phyloP scores from a whole-genome alignment of 2,329 filamentous ascomycete species.

The Ophiostoma angusticollis region DNA sequence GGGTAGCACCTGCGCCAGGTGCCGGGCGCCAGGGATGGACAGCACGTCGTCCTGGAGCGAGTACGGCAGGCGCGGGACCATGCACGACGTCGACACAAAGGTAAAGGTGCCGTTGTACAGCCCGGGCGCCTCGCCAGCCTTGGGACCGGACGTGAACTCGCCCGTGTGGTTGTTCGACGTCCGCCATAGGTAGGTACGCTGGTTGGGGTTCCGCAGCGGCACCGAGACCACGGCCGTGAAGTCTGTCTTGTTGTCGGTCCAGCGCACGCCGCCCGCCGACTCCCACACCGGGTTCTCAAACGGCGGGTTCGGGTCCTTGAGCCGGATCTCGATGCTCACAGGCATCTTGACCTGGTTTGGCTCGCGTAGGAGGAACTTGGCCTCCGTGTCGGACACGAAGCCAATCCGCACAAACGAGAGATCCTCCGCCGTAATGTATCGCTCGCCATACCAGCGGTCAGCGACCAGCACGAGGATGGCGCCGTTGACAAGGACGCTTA shows the following conservation, averaged over 20 bases:
- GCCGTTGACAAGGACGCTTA: slow-evolving; percentile 62
- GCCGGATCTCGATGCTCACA: slow-evolving; percentile 54
- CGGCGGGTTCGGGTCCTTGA: slow-evolving; percentile 36
- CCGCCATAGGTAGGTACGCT: slow-evolving; percentile 68
- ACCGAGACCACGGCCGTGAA: slow-evolving; percentile 64
- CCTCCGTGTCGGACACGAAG: slow-evolving; percentile 69
- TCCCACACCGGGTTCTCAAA: slow-evolving; percentile 53
- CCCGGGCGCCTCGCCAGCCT: slow-evolving; percentile 47
- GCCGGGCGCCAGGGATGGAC: slow-evolving; percentile 64
- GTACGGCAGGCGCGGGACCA: slow-evolving; percentile 85
- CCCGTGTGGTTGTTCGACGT: slow-evolving; percentile 81
- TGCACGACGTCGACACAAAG: slow-evolving; percentile 85
- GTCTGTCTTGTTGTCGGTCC: slow-evolving; percentile 65
- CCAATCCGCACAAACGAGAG: slow-evolving; percentile 79
- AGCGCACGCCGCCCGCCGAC: slow-evolving; percentile 47
- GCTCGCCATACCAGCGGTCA: slow-evolving; percentile 67
- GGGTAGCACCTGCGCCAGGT: slow-evolving; percentile 61
- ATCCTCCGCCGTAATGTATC: slow-evolving; percentile 58
- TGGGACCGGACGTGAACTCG: slow-evolving; percentile 66
- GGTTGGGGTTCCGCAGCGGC: slow-evolving; percentile 48
- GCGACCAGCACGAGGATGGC: slow-evolving; percentile 54
- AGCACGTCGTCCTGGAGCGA: slow-evolving; percentile 71
- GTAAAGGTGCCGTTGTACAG: slow-evolving; percentile 61
- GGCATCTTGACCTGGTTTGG: slow-evolving; percentile 64
- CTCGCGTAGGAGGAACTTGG: slow-evolving; percentile 74